These are phyloP conservation scores for Colletotrichum brevisporum DNA, from an alignment of 2,329 filamentous ascomycete genomes.

Conservation along the genomic window DNA sequence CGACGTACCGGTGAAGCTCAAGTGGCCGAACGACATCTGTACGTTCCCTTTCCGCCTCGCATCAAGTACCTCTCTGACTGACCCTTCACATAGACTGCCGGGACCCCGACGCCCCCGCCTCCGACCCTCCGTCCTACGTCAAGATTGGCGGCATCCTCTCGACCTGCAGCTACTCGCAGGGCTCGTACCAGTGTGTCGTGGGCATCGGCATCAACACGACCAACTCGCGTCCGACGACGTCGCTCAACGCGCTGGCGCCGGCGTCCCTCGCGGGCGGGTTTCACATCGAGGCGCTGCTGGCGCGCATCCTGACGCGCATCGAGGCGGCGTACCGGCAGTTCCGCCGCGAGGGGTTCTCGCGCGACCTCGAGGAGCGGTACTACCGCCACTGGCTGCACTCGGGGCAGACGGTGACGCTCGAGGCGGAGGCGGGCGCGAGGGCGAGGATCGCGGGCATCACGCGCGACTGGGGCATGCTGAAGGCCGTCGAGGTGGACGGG, in stretches of 20 bases:
- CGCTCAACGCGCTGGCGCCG: slow-evolving; percentile 80
- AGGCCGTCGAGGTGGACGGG: slow-evolving; percentile 85
- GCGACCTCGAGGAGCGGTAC: slow-evolving; percentile 80
- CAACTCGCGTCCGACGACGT: slow-evolving; percentile 89
- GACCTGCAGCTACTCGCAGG: slow-evolving; percentile 84
- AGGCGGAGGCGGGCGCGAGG: slow-evolving; percentile 81
- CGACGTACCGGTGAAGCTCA: slow-evolving; percentile 84
- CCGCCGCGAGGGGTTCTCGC: slow-evolving; percentile 80
- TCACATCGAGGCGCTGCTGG: slow-evolving; percentile 84
- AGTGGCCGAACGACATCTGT: slow-evolving; percentile 99
- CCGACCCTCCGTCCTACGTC: slow-evolving; percentile 70
- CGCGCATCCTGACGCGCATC: slow-evolving; percentile 82
- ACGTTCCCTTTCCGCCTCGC: slow-evolving; percentile 46
- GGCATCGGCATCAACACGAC: slow-evolving; percentile 90
- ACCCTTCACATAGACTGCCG: slow-evolving; percentile 67
- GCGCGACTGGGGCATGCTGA: slow-evolving; percentile 88
- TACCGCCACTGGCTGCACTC: slow-evolving; percentile 90
- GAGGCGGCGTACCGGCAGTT: slow-evolving; percentile 85
- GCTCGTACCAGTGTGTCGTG: slow-evolving; percentile 86
- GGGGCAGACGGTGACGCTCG: slow-evolving; percentile 79
- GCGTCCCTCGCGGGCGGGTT: slow-evolving; percentile 62
- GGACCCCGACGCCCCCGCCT: slow-evolving; percentile 69
- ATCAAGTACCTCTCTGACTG: background rate
- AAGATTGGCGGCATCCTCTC: slow-evolving; percentile 96
- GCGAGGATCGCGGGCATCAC: slow-evolving; percentile 91